Conservation (phyloP, 2,329 filamentous ascomycete genomes). For the Fusarium guadeloupense region DNA sequence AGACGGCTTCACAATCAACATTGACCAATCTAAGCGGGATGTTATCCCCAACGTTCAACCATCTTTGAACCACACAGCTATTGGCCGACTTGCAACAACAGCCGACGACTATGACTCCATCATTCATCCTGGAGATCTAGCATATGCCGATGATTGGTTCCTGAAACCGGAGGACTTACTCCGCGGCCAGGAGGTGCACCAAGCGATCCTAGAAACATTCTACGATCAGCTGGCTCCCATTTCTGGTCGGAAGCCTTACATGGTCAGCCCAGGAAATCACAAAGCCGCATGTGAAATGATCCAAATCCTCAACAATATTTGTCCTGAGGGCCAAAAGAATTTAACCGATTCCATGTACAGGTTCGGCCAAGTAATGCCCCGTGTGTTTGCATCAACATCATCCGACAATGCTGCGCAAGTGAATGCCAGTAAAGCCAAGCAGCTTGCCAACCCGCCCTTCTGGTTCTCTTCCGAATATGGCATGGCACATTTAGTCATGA, state of each 20-base stretch:
- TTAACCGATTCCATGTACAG: conserved; percentile 28
- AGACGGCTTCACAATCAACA: conserved; percentile 21
- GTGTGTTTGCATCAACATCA: conserved; percentile 10
- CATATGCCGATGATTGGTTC: conserved; percentile 20
- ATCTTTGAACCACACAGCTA: conserved; percentile 21
- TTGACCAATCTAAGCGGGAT: conserved; percentile 17
- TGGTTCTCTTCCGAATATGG: conserved; percentile 42
- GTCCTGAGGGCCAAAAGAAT: conserved; percentile 23
- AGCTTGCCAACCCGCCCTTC: conserved; percentile 31
- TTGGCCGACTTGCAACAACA: conserved; percentile 19
- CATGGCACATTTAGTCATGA: conserved; percentile 43
- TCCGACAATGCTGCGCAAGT: neutral
- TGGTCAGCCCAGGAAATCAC: conserved; percentile 22
- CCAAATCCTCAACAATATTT: conserved; percentile 10
- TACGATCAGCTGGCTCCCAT: conserved; percentile 20
- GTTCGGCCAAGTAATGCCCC: conserved; percentile 8
- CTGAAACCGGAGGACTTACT: conserved; percentile 20
- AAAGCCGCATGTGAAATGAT: conserved; percentile 23
- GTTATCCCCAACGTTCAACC: conserved; percentile 12
- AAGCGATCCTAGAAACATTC: conserved; percentile 18
- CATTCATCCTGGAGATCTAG: conserved; percentile 15
- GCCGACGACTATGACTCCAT: conserved; percentile 21
- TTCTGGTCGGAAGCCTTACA: conserved; percentile 12
- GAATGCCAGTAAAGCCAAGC: conserved; percentile 26
- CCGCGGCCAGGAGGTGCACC: conserved; percentile 14